Base-by-base conservation (phyloP, 1,284 basidiomycete genomes). In the Ceratobasidium sp. region DNA sequence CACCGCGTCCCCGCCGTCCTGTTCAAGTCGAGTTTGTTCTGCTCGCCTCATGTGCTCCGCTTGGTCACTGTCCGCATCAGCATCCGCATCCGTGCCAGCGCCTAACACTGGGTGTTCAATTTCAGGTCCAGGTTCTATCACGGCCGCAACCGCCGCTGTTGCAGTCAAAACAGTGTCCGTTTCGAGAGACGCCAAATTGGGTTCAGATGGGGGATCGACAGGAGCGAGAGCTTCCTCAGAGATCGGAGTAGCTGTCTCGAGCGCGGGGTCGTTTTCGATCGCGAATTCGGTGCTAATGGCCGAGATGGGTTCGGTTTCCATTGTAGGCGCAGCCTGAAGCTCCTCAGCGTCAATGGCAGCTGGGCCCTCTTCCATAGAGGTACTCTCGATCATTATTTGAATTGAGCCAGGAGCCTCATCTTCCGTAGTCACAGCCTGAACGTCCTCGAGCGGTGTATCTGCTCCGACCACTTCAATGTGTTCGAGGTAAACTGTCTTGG, bases 11-110 rank as follows among this genome's bases (percentile, higher is more conserved):
- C 21, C 21, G 36, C 10, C 34, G n/a, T 10, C 16, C 26, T 67
- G 50, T 36, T 67, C 64, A 8, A 53, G 64, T 55, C 30, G 50
- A 26, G 41, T 67, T 23, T 45, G 64, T 36, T 39, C 64, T 14
- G 52, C 64, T 23, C 52, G 48, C 21, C 52, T 34, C 23, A 55
- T 67, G 34, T 23, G 50, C 30, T 39, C 34, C n/a, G 52, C 41
- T 50, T 67, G 21, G 45, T 52, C 61, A 52, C 18, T 50, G 12
- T 43, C 64, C 10, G 34, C 34, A 39, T 59, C 57, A 36, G 57
- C 57, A 21, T 52, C 61, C 23, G 45, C 52, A n/a, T 53, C 50
- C 23, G 50, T 30, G 10, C 43, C 64, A 12, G 64, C 26, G 36
- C 30, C 64, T 43, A 41, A 55, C 21, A 9, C 23, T 8, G 26